Base-by-base conservation (phyloP, 345 rosid genomes). In the Dipteronia dyeriana region DNA sequence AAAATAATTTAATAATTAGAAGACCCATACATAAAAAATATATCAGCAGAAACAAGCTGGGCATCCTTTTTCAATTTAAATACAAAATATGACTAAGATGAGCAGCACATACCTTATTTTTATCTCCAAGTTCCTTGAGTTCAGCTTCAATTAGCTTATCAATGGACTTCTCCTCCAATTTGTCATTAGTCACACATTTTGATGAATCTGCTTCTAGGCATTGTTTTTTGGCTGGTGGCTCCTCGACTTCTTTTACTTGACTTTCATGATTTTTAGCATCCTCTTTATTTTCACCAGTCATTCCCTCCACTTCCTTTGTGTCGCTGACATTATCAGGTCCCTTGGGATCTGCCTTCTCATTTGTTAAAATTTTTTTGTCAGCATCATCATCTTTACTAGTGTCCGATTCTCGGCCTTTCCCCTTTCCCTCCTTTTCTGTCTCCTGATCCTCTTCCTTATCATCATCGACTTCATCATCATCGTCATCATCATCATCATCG, bases 61-160 rank as follows among this genome's bases (percentile, higher is more conserved):
- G 68, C 71, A 49, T 59, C 41, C 38, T 26, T 9, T 70, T 26
- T 53, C 29, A 56, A 80, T 45, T n/a, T 76, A 26, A 22, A 41
- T 9, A 62, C 41, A 23, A 13, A 47, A 41, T 60, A 43, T 38
- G 66, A 71, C 54, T 23, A 79, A 43, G 8, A 17, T 64, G 14
- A 22, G 82, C 7, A 78, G 67, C 38, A 75, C 76, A 31, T 63
- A 89, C 99, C 98, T 96, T 94, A 81, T 79, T 96, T 87, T 91
- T 94, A 78, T 94, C 99, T 54, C 97, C 93, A 56, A 96, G 94
- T 85, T 94, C 99, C 82, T 84, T 81, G 9, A 96, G 91, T 78
- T 96, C 99, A 75, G 87, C 99, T 78, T 94, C 99, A 73, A 96
- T 96, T 47, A 96, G 91, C 86, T 86, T 86, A 87, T 96, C 99